phyloP scores from a whole-genome alignment of 2,329 filamentous ascomycete genomes.

The Pseudocercospora ulei region DNA sequence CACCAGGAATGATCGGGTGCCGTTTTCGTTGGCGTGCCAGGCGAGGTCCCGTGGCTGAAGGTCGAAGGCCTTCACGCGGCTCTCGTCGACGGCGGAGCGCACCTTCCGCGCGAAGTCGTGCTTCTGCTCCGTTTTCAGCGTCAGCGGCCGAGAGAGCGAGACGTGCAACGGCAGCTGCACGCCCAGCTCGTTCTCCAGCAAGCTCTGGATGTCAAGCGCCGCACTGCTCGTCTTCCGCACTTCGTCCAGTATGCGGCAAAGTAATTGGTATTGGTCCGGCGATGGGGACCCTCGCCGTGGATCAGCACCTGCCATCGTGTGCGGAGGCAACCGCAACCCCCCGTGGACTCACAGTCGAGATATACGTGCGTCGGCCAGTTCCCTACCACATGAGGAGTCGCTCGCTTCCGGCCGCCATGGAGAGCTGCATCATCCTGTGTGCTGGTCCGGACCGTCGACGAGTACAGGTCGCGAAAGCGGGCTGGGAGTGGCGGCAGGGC shows the following conservation, averaged over 20 bases:
- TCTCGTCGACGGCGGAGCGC: conserved; percentile 36
- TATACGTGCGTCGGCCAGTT: conserved; percentile 93
- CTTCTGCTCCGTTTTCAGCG: conserved; percentile 62
- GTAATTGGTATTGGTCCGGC: conserved; percentile 38
- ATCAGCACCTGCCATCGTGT: conserved; percentile 17
- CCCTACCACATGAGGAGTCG: conserved; percentile 73
- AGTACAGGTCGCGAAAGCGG: conserved; percentile 81
- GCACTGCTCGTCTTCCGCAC: conserved; percentile 6
- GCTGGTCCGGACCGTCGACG: conserved; percentile 66
- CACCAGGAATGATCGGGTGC: conserved; percentile 74
- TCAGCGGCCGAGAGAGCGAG: conserved; percentile 74
- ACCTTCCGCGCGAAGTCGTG: conserved; percentile 56
- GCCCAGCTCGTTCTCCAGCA: conserved; percentile 68
- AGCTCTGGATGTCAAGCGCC: conserved; percentile 46
- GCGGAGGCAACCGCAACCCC: conserved; percentile 1
- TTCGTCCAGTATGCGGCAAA: conserved; percentile 37
- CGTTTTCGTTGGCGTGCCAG: conserved; percentile 59
- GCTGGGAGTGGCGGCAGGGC: conserved; percentile 55
- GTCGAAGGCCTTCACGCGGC: conserved; percentile 40
- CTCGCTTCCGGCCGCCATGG: conserved; percentile 73
- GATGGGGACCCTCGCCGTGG: conserved; percentile 47
- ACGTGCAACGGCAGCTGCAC: conserved; percentile 76
- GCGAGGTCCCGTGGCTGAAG: conserved; percentile 43
- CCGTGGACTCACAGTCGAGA: conserved; percentile 64
- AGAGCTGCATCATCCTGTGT: conserved; percentile 71